These are phyloP conservation scores for Mortierella sp. DNA, from an alignment of 371 early-diverging fungal genomes.

Conservation along the genomic window DNA sequence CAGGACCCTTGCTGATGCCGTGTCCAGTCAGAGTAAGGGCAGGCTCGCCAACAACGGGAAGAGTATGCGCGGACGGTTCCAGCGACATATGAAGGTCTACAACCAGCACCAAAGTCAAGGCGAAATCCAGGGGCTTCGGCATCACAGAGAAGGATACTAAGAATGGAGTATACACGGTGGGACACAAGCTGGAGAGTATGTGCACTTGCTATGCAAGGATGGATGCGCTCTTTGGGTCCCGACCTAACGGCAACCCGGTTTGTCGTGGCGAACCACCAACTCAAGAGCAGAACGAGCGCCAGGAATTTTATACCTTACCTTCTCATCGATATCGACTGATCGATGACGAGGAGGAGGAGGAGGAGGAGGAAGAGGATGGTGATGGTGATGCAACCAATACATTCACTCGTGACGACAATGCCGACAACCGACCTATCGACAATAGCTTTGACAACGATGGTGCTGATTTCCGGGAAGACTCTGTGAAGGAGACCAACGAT, in stretches of 20 bases:
- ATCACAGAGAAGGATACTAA: conserved; percentile 23
- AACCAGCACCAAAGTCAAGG: neutral
- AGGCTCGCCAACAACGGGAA: neutral
- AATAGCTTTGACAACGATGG: neutral
- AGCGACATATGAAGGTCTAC: conserved; percentile 5
- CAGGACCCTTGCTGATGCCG: neutral
- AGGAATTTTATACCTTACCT: no score
- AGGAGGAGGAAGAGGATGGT: neutral
- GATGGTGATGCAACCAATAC: neutral
- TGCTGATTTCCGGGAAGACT: neutral
- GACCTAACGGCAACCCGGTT: conserved; percentile 9
- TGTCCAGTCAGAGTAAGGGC: conserved; percentile 21
- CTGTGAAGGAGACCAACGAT: neutral
- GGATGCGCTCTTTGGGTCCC: conserved; percentile 22
- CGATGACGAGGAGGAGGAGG: neutral
- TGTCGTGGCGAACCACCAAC: neutral
- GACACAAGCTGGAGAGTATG: conserved; percentile 22
- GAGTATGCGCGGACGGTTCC: conserved; percentile 17
- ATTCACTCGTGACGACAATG: neutral
- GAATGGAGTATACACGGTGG: conserved; percentile 18
- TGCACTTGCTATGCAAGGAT: conserved; percentile 16
- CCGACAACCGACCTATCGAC: neutral
- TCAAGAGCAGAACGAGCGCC: no score
- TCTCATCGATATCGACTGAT: neutral
- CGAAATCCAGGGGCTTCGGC: conserved; percentile 5